Evolutionary conservation across 1,139 yeast genomes (phyloP).

Genomic region (Casaregolazyma suthepensis): DNA sequence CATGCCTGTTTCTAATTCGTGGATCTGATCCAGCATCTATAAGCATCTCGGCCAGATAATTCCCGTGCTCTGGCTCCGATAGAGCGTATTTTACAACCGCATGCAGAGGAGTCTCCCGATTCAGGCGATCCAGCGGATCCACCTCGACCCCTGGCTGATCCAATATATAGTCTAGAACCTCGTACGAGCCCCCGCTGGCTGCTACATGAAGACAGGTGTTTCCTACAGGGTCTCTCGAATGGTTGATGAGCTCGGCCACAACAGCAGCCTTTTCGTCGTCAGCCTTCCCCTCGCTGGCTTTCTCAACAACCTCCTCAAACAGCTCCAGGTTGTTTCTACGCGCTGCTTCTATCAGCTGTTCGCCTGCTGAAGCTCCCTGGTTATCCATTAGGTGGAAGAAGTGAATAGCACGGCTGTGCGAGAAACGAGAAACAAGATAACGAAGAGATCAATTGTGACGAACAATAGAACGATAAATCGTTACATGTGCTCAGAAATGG

Average conservation of each 20-base stretch:
- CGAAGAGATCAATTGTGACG: background rate
- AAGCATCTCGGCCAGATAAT: conserved; percentile 69
- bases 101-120: conserved; percentile 88
- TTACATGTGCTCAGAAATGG: too few species aligned
- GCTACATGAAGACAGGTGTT: conserved; percentile 81
- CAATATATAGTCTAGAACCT: conserved; percentile 70
- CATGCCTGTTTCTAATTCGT: conserved; percentile 47
- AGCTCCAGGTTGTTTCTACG: conserved; percentile 84
- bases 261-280: conserved; percentile 25
- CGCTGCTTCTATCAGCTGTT: conserved; percentile 80
- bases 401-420: background rate
- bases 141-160: conserved; percentile 90
- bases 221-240: conserved; percentile 70
- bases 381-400: conserved; percentile 17
- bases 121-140: conserved; percentile 65
- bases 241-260: conserved; percentile 57
- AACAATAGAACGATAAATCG: too few species aligned
- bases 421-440: background rate
- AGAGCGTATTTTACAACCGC: conserved; percentile 69
- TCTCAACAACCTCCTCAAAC: conserved; percentile 48
- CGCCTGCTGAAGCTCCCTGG: conserved; percentile 71
- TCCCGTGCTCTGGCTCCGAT: conserved; percentile 82
- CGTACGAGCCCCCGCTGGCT: conserved; percentile 71
- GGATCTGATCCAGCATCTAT: conserved; percentile 94
- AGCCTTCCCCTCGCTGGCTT: conserved; percentile 27